Evolutionary conservation across 2,329 filamentous ascomycete species (phyloP).

Genomic region (Onygenales sp.): DNA sequence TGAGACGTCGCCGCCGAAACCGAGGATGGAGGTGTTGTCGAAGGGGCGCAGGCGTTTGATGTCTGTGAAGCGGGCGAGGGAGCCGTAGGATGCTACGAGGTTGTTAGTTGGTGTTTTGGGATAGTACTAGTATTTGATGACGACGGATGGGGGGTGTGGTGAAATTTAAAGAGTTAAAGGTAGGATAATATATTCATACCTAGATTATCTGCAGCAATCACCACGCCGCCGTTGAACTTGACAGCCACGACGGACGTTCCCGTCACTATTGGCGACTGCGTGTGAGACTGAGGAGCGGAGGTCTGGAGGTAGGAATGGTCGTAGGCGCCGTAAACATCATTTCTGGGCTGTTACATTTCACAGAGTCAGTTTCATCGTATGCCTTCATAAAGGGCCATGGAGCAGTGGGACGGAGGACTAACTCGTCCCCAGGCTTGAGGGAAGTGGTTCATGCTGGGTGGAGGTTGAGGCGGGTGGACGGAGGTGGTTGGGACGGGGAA

Average conservation of each 20-base stretch:
- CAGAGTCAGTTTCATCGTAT: slow-evolving; percentile 6
- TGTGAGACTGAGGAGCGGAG: slow-evolving; percentile 66
- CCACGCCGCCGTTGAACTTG: slow-evolving; percentile 94
- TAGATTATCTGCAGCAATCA: slow-evolving; percentile 93
- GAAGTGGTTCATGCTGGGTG: slow-evolving; percentile 51
- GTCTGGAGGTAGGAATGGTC: slow-evolving; percentile 74
- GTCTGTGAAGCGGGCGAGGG: slow-evolving; percentile 89
- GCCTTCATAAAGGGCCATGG: background rate
- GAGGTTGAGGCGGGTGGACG: background rate
- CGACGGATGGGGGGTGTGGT: too few relatives aligned
- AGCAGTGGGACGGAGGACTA: slow-evolving; percentile 21
- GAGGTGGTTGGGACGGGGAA: background rate
- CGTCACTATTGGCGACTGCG: slow-evolving; percentile 86
- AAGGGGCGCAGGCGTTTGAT: slow-evolving; percentile 92
- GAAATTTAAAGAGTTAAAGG: background rate
- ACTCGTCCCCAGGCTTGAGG: slow-evolving; percentile 59
- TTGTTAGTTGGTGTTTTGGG: background rate
- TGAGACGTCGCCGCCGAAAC: slow-evolving; percentile 92
- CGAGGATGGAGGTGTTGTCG: slow-evolving; percentile 72
- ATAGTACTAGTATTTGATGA: too few relatives aligned
- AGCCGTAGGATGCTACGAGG: slow-evolving; percentile 80
- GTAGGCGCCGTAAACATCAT: slow-evolving; percentile 94
- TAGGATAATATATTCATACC: slow-evolving; percentile 42
- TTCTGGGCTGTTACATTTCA: slow-evolving; percentile 61
- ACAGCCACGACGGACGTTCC: slow-evolving; percentile 91